Base-by-base conservation (phyloP, 1,284 basidiomycete species). In the Ceratobasidium theobromae region DNA sequence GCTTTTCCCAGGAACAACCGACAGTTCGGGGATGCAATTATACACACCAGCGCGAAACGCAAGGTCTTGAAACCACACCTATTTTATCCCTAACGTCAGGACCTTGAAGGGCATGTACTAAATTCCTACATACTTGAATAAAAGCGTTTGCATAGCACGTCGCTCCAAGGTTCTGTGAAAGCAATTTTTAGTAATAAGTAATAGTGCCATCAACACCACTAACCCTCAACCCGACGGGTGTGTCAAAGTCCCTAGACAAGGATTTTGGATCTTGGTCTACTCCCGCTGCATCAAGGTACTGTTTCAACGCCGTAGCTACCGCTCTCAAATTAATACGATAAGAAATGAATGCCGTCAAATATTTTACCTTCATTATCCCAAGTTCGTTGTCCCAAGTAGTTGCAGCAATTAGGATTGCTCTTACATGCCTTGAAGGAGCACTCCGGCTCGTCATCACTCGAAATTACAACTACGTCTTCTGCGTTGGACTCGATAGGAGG, bases 71-170 rank as follows among this genome's bases (percentile, higher is more conserved):
- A 81, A 84, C 85, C 86, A 84, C 38, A 89, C 84, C 84, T 87
- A 69, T 11, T 55, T 11, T 65, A 62, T 52, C 48, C 46, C 18
- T 23, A 28, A 35, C 54, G 54, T 23, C 21, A 48, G 11, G 58
- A 12, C 65, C 14, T 2, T 30, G n/a, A 1, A 18, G 6, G 25
- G 25, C 21, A 16, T 11, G 23, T 23, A 57, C 16, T 23, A 67
- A 16, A 12, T 21, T 33, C 21, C 3, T 5, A 33, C 76, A 30
- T 69, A 88, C 89, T 78, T 97, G 94, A 45, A 96, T 80, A 70
- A 90, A 95, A 4, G 93, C 91, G 75, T 96, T 96, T 57, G 91
- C 93, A 71, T 95, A 95, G 73, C 93, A 94, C 3, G 94, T 96
- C 12, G 94, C 94, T 12, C 94, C 94, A 16, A 96, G 83, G 74